A percentile compares a stretch with the other conserved stretches of the same genome.
phyloP scores from a whole-genome alignment of 1,139 yeast species.

The Magnusiomyces fungicola region DNA sequence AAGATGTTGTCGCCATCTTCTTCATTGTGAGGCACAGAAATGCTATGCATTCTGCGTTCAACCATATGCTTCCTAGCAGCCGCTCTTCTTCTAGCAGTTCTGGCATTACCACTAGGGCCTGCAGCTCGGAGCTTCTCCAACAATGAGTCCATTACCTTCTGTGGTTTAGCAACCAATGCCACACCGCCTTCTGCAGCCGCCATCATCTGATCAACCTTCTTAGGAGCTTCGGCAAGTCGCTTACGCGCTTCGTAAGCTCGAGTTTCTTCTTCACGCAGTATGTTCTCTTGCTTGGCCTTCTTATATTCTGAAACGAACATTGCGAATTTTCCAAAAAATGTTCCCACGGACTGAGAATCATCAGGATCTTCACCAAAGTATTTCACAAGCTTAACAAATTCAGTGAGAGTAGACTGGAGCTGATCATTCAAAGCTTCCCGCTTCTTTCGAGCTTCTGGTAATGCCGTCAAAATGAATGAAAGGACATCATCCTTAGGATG shows the following conservation, averaged over 20 bases:
- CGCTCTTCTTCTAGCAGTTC: slow-evolving; percentile 78
- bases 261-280: slow-evolving; percentile 71
- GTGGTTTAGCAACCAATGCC: slow-evolving; percentile 14
- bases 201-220: slow-evolving; percentile 25
- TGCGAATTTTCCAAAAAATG: slow-evolving; percentile 68
- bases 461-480: slow-evolving; percentile 44
- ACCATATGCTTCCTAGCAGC: slow-evolving; percentile 46
- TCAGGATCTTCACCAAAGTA: slow-evolving; percentile 76
- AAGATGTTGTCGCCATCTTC: slow-evolving; percentile 1
- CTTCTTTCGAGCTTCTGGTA: slow-evolving; percentile 55
- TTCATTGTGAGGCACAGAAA: slow-evolving; percentile 6
- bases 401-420: slow-evolving; percentile 45
- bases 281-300: slow-evolving; percentile 68
- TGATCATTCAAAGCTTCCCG: slow-evolving; percentile 50
- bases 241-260: slow-evolving; percentile 70
- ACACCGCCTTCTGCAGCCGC: slow-evolving; percentile 20
- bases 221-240: slow-evolving; percentile 46
- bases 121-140: slow-evolving; percentile 68
- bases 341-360: slow-evolving; percentile 53
- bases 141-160: slow-evolving; percentile 60
- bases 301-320: slow-evolving; percentile 68
- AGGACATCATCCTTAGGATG: slow-evolving; percentile 76
- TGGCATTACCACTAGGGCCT: slow-evolving; percentile 64
- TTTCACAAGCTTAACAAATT: slow-evolving; percentile 56
- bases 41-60: slow-evolving; percentile 19